Evolutionary conservation across 1,284 basidiomycete genomes (phyloP), one percentile per base, ranked within the genome.

Genomic region (Neolentinus lepideus): DNA sequence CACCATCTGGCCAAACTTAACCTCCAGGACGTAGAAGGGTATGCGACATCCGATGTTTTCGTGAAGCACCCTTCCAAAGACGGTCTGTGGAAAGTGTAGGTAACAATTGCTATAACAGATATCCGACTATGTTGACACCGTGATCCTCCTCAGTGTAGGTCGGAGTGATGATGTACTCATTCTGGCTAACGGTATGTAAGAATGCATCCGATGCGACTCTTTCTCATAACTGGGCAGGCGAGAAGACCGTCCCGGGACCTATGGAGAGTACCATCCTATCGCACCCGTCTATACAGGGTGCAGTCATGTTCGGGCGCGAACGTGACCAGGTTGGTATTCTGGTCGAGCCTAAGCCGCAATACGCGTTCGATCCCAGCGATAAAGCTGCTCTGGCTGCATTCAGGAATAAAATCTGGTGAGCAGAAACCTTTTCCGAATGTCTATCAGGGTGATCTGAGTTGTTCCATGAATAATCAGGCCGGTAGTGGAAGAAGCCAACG

Each of bases 231-330:
- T 9, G 3, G 6, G 38, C 22, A 50, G 67, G 67, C 2, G 69
- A 68, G 48, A 68, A 68, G 52, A 62, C 66, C 1, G 68, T 72
- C 0, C 70, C 71, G 8, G 59, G 63, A 14, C 64, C 63, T 0
- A 67, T 69, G 59, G 71, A 72, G 53, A 59, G 56, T 1, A 11
- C 67, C 3, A 21, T 52, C 11, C 19, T 52, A 12, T 10, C 51
- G 25, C 24, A 35, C 22, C 31, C 51, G 10, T 3, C 16, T 10
- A 26, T 52, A 8, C 51, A 52, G 19, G 54, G 54, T 29, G 65
- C 64, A 9, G 55, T 75, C 29, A 65, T 79, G 61, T 79, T 77
- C 24, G 76, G 78, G n/a, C 61, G 69, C 1, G 69, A 64, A 16
- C 69, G 66, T 10, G 64, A 68, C 21, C 70, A 74, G 55, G 63